Evolutionary conservation across 1,139 yeast species (phyloP), one percentile per base, ranked within the genome.

Genomic region (Saccharomyces hybrid): DNA sequence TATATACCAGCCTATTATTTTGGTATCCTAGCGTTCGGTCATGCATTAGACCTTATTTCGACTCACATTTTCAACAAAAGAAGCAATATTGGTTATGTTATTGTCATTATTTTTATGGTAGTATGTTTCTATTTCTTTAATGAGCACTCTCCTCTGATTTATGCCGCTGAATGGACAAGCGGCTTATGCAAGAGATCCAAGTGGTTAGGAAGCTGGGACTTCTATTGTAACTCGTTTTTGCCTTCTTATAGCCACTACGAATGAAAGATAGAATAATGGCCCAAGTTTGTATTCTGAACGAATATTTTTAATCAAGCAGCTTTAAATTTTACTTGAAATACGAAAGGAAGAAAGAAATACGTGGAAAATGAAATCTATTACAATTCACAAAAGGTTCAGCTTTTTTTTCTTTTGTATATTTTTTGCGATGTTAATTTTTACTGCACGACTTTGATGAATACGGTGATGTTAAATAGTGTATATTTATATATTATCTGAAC

Each of bases 1-100:
- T 91, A 93, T 70, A 75, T 93, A 62, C 97, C 96, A 54, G 86
- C 97, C 3, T 82, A 88, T 52, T 93, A 90, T 74, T 91, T 93
- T 72, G 95, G 93, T 48, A 78, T 91, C 54, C 78, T 93, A 61
- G 90, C 91, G 0, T 74, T 93, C 57, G 93, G 95, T 28, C 97
- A 90, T 69, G 77, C 81, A 56, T 79, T 90, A 62, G 97, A 93
- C 67, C 75, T 89, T 54, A 59, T 86, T 52, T 79, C 82, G 47
- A 75, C 80, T 19, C 76, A 77, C 69, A 57, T 71, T 60, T 67
- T 78, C 71, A 66, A 58, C 50, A 65, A 55, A 29, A 75, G 74
- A 66, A 78, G 72, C 60, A 62, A 71, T 47, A 62, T 78, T 31
- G 77, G 80, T 2, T 76, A 79, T 56, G 72, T 69, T 2, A 46